Evolutionary conservation across 1,284 basidiomycete species (phyloP), one percentile per base, ranked within the genome.

Genomic region (Cronartium quercuum): DNA sequence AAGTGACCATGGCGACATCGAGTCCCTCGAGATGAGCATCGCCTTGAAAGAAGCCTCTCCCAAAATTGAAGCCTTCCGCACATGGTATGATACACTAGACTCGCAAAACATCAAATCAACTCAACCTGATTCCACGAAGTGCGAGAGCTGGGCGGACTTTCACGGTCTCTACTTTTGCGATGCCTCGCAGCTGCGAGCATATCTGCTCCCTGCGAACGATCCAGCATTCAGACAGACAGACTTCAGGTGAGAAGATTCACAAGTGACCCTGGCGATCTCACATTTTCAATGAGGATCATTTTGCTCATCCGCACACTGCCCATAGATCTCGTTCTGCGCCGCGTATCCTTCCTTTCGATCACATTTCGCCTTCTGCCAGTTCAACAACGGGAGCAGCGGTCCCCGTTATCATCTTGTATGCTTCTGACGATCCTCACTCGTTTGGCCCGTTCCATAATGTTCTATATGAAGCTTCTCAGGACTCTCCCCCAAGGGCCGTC

Each of bases 371-470:
- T 2, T 79, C 85, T 44, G 83, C 85, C 0, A 78, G 83, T 84
- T 94, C 75, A 92, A 93, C 82, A 88, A 87, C 69, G 77, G 80
- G 0, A 86, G 87, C 1, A 81, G 87, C 21, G 80, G 84, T 5
- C 76, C 84, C 0, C 88, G 89, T 76, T 88, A 90, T 81, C 85
- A 85, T 21, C 84, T 86, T 15, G 83, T 94, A 3, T 89, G 94
- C 77, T 80, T 84, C 1, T 86, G 87, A 74, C 84, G 94, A 2
- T 83, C 86, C 76, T 80, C 82, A 1, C 84, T 89, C 9, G 83
- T 87, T 0, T 82, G 82, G 40, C 81, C 81, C 38, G 81, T 83
- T 7, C 79, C 82, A 75, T 41, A 24, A 61, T 66, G 35, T 65
- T 10, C 42, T 58, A 37, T 29, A 57, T 44, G 4, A 64, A 71